Evolutionary conservation across 208 protist species (phyloP).

Genomic region (Acanthamoeba culbertsoni): DNA sequence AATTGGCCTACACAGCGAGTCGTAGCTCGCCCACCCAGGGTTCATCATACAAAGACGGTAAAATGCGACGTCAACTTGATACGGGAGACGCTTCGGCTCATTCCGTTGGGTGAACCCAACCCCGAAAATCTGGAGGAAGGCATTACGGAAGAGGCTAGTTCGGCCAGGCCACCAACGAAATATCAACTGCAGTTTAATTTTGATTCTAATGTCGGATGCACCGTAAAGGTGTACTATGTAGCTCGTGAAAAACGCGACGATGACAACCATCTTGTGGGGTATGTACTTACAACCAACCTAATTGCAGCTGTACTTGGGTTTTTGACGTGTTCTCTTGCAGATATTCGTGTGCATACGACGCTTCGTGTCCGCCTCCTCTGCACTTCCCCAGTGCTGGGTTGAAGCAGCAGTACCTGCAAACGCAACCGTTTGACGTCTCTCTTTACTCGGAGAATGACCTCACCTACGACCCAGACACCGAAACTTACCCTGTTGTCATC

Average conservation of each 20-base stretch:
- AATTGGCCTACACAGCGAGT: not conserved
- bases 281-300: not conserved
- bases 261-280: not conserved
- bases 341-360: not conserved
- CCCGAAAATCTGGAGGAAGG: not conserved
- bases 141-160: not conserved
- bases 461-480: not conserved
- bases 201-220: not conserved
- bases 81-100: not conserved
- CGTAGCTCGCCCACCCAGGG: not conserved
- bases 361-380: not conserved
- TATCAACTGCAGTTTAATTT: slow-evolving; percentile 50
- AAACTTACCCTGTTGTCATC: not conserved
- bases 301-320: not conserved
- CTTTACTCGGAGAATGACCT: not conserved
- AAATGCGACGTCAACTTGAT: not conserved
- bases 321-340: not conserved
- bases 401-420: not conserved
- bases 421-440: slow-evolving; percentile 11
- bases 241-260: slow-evolving; percentile 24
- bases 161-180: not conserved
- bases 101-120: not conserved
- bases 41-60: not conserved
- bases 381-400: not conserved
- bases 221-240: not conserved